phyloP scores from a whole-genome alignment of 2,329 filamentous ascomycete genomes.

The Metarhizium rileyi region DNA sequence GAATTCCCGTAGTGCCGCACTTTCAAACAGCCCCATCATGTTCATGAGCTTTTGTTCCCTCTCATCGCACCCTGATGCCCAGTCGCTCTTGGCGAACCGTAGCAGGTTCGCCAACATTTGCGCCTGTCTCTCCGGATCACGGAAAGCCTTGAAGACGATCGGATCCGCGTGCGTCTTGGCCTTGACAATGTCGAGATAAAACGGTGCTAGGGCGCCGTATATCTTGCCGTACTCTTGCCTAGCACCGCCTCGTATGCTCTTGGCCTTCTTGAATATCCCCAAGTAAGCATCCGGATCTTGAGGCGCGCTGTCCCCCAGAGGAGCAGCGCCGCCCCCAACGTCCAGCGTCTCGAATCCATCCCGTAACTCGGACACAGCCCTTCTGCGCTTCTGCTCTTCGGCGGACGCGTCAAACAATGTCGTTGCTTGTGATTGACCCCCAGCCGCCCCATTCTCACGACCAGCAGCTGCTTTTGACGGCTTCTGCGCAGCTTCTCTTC shows the following conservation, averaged over 20 bases:
- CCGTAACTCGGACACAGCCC: conserved; percentile 20
- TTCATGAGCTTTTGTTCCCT: conserved; percentile 62
- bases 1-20: conserved; percentile 82
- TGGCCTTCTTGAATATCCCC: conserved; percentile 57
- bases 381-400: conserved; percentile 51
- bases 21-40: conserved; percentile 80
- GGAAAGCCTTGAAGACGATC: conserved; percentile 75
- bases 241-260: conserved; percentile 74
- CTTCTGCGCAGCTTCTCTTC: conserved; percentile 42
- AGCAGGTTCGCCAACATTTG: conserved; percentile 76
- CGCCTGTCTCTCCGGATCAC: conserved; percentile 83
- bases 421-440: conserved; percentile 18
- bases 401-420: conserved; percentile 66
- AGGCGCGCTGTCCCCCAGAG: conserved; percentile 29
- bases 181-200: conserved; percentile 73
- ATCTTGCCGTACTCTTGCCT: conserved; percentile 85
- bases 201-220: conserved; percentile 78
- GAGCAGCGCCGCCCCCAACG: conserved; percentile 27
- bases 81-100: conserved; percentile 72
- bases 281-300: conserved; percentile 57
- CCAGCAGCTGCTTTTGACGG: conserved; percentile 14
- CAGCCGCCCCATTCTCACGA: conserved; percentile 11
- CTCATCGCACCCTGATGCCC: conserved; percentile 60
- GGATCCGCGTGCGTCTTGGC: conserved; percentile 69
- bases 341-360: conserved; percentile 78